These are phyloP conservation scores for Phycomyces blakesleeanus DNA, from an alignment of 192 early-diverging fungal genomes.

Conservation along the genomic window DNA sequence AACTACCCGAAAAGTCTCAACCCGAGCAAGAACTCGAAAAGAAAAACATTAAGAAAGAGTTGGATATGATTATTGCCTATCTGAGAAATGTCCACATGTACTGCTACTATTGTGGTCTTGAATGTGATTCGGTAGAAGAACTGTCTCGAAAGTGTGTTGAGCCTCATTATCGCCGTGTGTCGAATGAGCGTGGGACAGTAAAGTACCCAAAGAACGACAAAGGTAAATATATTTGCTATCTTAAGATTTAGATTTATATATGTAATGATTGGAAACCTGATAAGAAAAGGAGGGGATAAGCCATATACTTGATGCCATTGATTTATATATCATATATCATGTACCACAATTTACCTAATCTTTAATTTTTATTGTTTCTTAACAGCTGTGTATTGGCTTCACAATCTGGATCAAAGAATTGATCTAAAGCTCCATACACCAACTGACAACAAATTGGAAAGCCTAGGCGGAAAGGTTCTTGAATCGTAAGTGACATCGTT, in stretches of 20 bases:
- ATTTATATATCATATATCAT: too few species aligned
- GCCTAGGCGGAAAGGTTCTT: conserved; percentile 47
- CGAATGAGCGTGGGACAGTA: background rate
- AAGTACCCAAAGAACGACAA: conserved; percentile 6
- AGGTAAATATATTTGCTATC: conserved; percentile 10
- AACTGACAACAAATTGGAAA: conserved; percentile 41
- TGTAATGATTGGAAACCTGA: too few species aligned
- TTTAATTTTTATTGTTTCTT: too few species aligned
- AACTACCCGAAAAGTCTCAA: background rate
- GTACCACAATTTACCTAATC: too few species aligned
- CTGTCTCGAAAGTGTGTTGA: conserved; percentile 72
- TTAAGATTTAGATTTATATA: too few species aligned
- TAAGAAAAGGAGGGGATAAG: too few species aligned
- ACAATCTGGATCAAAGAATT: conserved; percentile 54
- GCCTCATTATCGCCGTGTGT: conserved; percentile 46
- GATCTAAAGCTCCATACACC: conserved; percentile 41
- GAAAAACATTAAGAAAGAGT: conserved; percentile 32
- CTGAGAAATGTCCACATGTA: conserved; percentile 87
- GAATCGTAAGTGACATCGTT: conserved; percentile 36
- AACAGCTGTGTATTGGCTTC: conserved; percentile 46
- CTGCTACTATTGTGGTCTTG: conserved; percentile 92
- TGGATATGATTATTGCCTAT: conserved; percentile 86
- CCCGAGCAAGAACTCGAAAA: conserved; percentile 15
- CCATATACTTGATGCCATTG: too few species aligned
- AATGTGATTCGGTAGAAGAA: conserved; percentile 81